phyloP scores from a whole-genome alignment of 2,329 filamentous ascomycete genomes.

The Cyanodermella asteris region DNA sequence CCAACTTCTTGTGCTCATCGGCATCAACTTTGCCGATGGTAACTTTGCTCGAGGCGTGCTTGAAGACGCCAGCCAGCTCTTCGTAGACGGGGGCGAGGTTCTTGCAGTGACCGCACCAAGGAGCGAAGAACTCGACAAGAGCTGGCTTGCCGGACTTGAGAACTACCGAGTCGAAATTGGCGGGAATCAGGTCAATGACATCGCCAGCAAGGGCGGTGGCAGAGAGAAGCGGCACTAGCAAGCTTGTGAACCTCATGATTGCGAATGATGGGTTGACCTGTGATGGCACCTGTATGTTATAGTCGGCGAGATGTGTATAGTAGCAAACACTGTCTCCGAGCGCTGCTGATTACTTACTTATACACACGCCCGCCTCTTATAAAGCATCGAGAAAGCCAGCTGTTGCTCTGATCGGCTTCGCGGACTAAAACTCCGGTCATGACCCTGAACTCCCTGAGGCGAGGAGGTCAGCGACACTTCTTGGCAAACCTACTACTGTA shows the following conservation, averaged over 20 bases:
- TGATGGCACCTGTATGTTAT: too few relatives aligned
- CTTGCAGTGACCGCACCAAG: constrained; percentile 99
- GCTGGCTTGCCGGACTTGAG: constrained; percentile 85
- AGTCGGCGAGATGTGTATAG: too few relatives aligned
- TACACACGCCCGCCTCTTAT: too few relatives aligned
- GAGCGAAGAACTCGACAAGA: constrained; percentile 93
- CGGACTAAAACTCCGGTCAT: too few relatives aligned
- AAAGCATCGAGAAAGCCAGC: too few relatives aligned
- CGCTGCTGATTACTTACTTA: too few relatives aligned
- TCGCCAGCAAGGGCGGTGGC: constrained; percentile 27
- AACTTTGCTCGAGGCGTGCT: constrained; percentile 51
- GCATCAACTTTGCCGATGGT: constrained; percentile 92
- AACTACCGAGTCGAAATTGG: constrained; percentile 80
- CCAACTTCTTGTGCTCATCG: constrained; percentile 65
- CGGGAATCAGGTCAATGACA: constrained; percentile 71
- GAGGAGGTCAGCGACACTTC: too few relatives aligned
- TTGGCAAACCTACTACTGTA: too few relatives aligned
- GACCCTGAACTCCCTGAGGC: too few relatives aligned
- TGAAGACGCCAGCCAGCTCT: constrained; percentile 57
- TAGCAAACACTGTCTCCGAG: too few relatives aligned
- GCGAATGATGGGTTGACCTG: not conserved
- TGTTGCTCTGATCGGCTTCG: too few relatives aligned
- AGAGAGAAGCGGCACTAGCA: constrained; percentile 24
- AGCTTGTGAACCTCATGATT: constrained; percentile 25
- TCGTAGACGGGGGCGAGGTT: constrained; percentile 87